Base-by-base conservation (phyloP, 2,329 filamentous ascomycete genomes). In the Curvularia eragrostidis region DNA sequence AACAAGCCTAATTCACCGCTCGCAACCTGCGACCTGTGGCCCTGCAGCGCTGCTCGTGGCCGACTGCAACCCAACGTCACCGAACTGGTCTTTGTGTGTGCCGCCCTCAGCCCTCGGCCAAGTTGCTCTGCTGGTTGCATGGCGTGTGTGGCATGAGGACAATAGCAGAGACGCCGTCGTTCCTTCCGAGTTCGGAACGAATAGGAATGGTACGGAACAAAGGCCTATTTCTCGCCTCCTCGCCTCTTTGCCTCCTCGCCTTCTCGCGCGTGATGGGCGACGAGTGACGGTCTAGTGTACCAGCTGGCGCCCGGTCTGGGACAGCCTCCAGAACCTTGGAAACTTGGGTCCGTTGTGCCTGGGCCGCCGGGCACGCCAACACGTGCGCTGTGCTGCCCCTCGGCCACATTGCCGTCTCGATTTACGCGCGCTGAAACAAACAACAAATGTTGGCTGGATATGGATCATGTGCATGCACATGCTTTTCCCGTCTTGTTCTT, bases 151-250 rank as follows among this genome's bases (percentile, higher is more conserved):
- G 18, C 54, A 19, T 46, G 19, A 26, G 43, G 38, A 39, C 26
- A 34, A 38, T 46, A 38, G 21, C 28, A 30, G 26, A 15, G 32
- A 34, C 48, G 24, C 47, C 42, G 26, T 51, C 26, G 56, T 52
- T 30, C 51, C 61, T 65, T 59, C 63, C 65, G 61, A 64, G 42
- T 54, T 64, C 61, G 61, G 64, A 65, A 64, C 56, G 43, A 54
- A 46, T 48, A 47, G 42, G 54, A 56, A 53, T n/a, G 32, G 56
- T 48, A 59, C 48, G 52, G 57, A 55, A 56, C 34, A 30, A 41
- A 53, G n/a, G 44, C 26, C 32, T 34, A 13, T 8, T 32, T 26
- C 32, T 19, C 24, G 24, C 24, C 7, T 26, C 24, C 6, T 42
- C 39, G 39, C 39, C 39, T 42, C 21, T 19, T 26, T 15, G 34